Evolutionary conservation across 192 early-diverging fungal genomes (phyloP), one percentile per base, ranked within the genome.

Genomic region (Gaertneriomyces sp.): DNA sequence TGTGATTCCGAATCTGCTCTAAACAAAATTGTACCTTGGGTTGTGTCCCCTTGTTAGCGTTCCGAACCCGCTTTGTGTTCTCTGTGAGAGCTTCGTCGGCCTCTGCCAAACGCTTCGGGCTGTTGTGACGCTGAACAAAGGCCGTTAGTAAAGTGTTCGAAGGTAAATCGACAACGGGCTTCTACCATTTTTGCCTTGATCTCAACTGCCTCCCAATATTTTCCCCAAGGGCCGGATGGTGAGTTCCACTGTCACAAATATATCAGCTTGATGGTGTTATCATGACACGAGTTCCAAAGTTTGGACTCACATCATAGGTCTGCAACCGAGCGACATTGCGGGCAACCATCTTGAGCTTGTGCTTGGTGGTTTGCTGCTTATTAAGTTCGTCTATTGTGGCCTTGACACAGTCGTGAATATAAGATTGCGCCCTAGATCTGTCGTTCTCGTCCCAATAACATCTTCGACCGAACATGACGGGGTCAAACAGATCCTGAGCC

Each of bases 21-120:
- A 2, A 2, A 33, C 25, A 33, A 33, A 33, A 33, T 33, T 33
- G 25, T 33, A 33, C 25, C 25, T 33, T 33, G 25, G 25, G 25
- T 33, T 33, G 25, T 33, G 25, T 33, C 25, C 25, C 25, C 25
- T 33, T 33, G 25, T 33, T 33, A 33, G 56, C 56, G 0, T 14
- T 58, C 8, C 56, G 56, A n/a, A 8, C 39, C n/a, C 39, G 16
- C 25, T 58, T 58, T 42, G 39, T 38, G 9, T 38, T 58, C 7
- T 58, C 56, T 14, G 56, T 58, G 9, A 58, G 56, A 14, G 19
- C 14, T 38, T 38, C 56, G 16, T 58, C 56, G 25, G 19, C 56
- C 56, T 58, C 56, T 6, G 56, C 56, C 56, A 58, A 42, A 2
- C 9, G 1, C 39, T 58, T 58, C n/a, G 39, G 19, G 38, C 7